Percentiles rank a stretch among this genome's conserved stretches.
Conservation (phyloP, 495 filamentous ascomycete species). For the Annulohypoxylon moriforme region DNA sequence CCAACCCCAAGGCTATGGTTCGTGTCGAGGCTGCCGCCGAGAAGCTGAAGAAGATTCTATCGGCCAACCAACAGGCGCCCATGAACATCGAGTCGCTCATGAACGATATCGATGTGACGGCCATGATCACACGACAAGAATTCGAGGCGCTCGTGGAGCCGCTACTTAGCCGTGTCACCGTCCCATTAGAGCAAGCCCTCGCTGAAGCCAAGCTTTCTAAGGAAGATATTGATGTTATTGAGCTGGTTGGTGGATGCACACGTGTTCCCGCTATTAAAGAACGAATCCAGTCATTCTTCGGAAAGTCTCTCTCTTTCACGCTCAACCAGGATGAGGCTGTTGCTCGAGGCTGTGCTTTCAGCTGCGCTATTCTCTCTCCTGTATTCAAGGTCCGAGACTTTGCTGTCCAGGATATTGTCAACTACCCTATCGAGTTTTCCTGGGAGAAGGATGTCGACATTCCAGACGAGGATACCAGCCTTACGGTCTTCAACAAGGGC, state of each 20-base stretch:
- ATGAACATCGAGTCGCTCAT: constrained; percentile 98
- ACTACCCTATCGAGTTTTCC: constrained; percentile 98
- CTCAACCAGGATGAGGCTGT: constrained; percentile 98
- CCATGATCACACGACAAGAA: constrained; percentile 92
- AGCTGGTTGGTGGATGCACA: constrained; percentile 94
- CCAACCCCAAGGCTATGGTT: constrained; percentile 86
- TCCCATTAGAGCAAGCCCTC: constrained; percentile 88
- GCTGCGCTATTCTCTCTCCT: constrained; percentile 96
- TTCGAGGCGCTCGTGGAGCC: constrained; percentile 91
- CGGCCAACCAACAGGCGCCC: constrained; percentile 93
- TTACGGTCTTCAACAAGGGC: constrained; percentile 97
- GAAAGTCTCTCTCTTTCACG: constrained; percentile 92
- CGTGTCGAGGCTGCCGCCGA: constrained; percentile 89
- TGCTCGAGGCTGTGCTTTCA: constrained; percentile 95
- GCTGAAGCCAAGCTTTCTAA: constrained; percentile 87
- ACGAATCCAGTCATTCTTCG: constrained; percentile 88
- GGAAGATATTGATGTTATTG: constrained; percentile 93
- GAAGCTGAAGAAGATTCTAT: constrained; percentile 99
- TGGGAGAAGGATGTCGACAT: constrained; percentile 99
- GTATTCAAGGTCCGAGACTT: constrained; percentile 99
- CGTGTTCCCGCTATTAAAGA: constrained; percentile 96
- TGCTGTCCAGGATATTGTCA: constrained; percentile 95
- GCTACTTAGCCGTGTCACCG: constrained; percentile 76
- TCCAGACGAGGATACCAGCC: constrained; percentile 96
- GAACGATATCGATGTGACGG: constrained; percentile 93